These are phyloP conservation scores for Fusarium domesticum DNA, from an alignment of 2,329 filamentous ascomycete species.

Conservation along the genomic window DNA sequence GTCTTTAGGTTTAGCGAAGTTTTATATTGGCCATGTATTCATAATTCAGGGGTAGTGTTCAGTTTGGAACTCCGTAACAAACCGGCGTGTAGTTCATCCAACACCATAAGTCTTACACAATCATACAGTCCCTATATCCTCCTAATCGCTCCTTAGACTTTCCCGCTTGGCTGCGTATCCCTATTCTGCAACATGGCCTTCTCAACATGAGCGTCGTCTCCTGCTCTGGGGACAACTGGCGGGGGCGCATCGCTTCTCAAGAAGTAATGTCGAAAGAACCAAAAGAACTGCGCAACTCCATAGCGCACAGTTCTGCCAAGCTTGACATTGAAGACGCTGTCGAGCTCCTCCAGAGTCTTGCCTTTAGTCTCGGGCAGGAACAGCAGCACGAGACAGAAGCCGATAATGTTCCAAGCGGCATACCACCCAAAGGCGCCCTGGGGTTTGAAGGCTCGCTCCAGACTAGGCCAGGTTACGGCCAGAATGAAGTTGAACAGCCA, in stretches of 20 bases:
- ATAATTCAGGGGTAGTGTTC: too few relatives aligned
- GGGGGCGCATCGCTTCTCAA: slow-evolving; percentile 12
- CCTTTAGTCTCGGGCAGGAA: slow-evolving; percentile 53
- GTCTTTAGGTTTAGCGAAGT: too few relatives aligned
- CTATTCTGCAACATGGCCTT: slow-evolving; percentile 13
- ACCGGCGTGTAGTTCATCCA: too few relatives aligned
- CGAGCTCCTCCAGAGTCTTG: slow-evolving; percentile 48
- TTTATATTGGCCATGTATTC: too few relatives aligned
- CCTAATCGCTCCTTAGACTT: slow-evolving; percentile 5
- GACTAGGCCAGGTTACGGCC: slow-evolving; percentile 54
- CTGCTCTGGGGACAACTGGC: slow-evolving; percentile 18
- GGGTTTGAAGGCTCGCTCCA: slow-evolving; percentile 41
- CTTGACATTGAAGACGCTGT: slow-evolving; percentile 47
- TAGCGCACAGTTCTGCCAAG: slow-evolving; percentile 28
- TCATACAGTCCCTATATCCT: too few relatives aligned
- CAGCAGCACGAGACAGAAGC: slow-evolving; percentile 53
- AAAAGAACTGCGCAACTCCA: slow-evolving; percentile 24
- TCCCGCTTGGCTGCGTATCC: slow-evolving; percentile 14
- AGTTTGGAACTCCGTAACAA: too few relatives aligned
- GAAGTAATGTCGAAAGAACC: slow-evolving; percentile 24
- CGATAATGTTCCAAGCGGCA: slow-evolving; percentile 53
- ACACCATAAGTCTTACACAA: too few relatives aligned
- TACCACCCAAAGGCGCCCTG: slow-evolving; percentile 48
- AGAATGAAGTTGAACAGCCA: too few relatives aligned
- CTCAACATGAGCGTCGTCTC: slow-evolving; percentile 17